Evolutionary conservation across 78 protist species (phyloP).

Genomic region (Emiliania huxleyi): DNA sequence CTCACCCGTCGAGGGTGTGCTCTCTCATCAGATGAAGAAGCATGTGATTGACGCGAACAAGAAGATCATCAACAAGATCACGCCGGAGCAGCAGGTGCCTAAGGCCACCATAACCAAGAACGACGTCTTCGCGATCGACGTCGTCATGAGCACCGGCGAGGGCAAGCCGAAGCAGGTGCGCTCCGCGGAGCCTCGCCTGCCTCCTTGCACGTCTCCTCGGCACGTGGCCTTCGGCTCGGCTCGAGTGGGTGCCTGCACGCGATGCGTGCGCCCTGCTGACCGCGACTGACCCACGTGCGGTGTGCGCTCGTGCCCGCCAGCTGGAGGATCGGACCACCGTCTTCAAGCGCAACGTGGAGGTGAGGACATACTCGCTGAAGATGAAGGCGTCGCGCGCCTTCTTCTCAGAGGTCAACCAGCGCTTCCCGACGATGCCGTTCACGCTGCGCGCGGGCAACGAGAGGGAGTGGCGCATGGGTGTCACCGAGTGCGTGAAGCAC

Average conservation of each 20-base stretch:
- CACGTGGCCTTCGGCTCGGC: too few species aligned
- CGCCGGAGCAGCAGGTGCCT: conserved; percentile 3
- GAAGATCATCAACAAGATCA: conserved; percentile 35
- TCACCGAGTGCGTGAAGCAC: conserved; percentile 85
- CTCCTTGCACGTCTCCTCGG: too few species aligned
- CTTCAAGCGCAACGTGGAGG: conserved; percentile 82
- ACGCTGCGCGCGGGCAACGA: conserved; percentile 71
- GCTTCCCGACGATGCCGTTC: conserved; percentile 45
- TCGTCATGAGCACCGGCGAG: conserved; percentile 83
- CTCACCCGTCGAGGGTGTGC: conserved; percentile 85
- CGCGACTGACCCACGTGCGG: too few species aligned
- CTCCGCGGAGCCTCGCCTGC: too few species aligned
- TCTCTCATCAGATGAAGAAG: conserved; percentile 85
- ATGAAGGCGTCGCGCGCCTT: conserved; percentile 84
- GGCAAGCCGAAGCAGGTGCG: conserved; percentile 37
- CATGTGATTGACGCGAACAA: conserved; percentile 84
- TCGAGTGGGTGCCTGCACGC: too few species aligned
- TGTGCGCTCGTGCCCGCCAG: too few species aligned
- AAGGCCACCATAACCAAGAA: conserved; percentile 37
- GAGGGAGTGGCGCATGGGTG: conserved; percentile 72
- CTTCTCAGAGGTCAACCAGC: conserved; percentile 45
- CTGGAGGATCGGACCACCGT: conserved; percentile 74
- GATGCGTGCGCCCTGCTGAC: too few species aligned
- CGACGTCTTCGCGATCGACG: conserved; percentile 85
- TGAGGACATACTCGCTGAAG: conserved; percentile 77